A percentile compares a stretch with the other conserved stretches of the same genome.
These are phyloP conservation scores for Boletellus sp. DNA, from an alignment of 768 basidiomycete genomes.

Conservation along the genomic window DNA sequence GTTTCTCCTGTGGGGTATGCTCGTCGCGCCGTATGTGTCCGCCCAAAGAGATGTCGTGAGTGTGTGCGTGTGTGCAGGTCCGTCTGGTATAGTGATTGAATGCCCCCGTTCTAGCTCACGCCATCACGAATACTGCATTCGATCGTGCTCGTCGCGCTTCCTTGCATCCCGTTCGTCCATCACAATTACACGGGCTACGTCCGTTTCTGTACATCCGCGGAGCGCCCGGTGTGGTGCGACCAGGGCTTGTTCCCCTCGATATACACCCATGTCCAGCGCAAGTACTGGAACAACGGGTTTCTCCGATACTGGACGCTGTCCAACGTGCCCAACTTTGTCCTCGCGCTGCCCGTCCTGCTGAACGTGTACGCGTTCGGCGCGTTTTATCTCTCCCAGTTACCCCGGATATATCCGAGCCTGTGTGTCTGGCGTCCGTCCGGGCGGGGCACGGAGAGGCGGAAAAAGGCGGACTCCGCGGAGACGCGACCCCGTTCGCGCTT, in stretches of 20 bases:
- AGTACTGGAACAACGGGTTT: slow-evolving; percentile 87
- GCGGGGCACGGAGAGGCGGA: not conserved
- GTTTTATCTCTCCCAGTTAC: slow-evolving; percentile 21
- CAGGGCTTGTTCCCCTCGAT: slow-evolving; percentile 53
- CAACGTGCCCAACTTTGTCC: slow-evolving; percentile 86
- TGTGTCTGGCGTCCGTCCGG: not conserved
- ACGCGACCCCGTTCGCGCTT: slow-evolving; percentile 29
- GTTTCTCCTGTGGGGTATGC: slow-evolving; percentile 71
- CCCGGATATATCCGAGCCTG: slow-evolving; percentile 1
- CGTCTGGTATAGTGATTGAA: not conserved
- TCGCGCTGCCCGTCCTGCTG: slow-evolving; percentile 68
- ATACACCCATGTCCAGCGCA: slow-evolving; percentile 76
- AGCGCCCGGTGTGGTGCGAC: slow-evolving; percentile 60
- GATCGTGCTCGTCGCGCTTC: slow-evolving; percentile 40
- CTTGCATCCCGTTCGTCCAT: slow-evolving; percentile 61
- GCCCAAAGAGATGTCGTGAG: slow-evolving; percentile 30
- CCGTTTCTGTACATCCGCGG: slow-evolving; percentile 52
- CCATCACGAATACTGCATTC: slow-evolving; percentile 34
- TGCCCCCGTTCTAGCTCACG: slow-evolving; percentile 31
- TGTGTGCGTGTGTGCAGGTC: slow-evolving; percentile 1
- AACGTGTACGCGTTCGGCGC: slow-evolving; percentile 37
- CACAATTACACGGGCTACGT: slow-evolving; percentile 69
- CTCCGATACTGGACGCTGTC: slow-evolving; percentile 79
- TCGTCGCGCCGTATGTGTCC: slow-evolving; percentile 51
- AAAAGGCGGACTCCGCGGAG: slow-evolving; percentile 1